phyloP scores from a whole-genome alignment of 257 asterid genomes.

The Penstemon davidsonii region DNA sequence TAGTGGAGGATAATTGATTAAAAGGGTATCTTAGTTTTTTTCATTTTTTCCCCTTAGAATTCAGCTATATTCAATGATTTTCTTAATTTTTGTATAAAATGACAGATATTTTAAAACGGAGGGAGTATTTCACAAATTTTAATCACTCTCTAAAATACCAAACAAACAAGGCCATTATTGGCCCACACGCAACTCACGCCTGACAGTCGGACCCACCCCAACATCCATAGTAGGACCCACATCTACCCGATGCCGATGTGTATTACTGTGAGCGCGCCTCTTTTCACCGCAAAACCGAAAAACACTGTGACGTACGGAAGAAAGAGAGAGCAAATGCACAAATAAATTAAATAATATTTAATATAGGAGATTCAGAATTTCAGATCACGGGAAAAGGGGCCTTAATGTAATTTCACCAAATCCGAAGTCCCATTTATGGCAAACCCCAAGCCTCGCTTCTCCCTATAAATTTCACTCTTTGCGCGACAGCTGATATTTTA shows the following conservation, averaged over 20 bases:
- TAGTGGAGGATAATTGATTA: too few relatives aligned
- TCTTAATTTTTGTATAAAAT: too few relatives aligned
- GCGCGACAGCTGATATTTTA: slow-evolving; percentile 15
- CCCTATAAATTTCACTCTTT: slow-evolving; percentile 39
- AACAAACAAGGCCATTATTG: too few relatives aligned
- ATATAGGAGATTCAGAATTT: neutral
- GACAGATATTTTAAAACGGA: too few relatives aligned
- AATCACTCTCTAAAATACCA: too few relatives aligned
- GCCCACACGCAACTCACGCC: too few relatives aligned
- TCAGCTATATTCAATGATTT: too few relatives aligned
- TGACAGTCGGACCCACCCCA: neutral
- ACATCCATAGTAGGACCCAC: neutral
- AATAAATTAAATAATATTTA: too few relatives aligned
- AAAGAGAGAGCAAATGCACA: neutral
- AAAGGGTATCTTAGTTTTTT: too few relatives aligned
- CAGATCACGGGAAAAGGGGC: slow-evolving; percentile 19
- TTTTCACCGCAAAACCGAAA: neutral
- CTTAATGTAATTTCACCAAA: slow-evolving; percentile 29
- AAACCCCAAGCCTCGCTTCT: slow-evolving; percentile 13
- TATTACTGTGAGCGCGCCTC: neutral
- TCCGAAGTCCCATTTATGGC: slow-evolving; percentile 32
- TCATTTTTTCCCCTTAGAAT: too few relatives aligned
- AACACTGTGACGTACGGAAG: neutral
- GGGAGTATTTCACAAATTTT: too few relatives aligned
- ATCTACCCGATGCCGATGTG: neutral